Evolutionary conservation across 768 basidiomycete species (phyloP).

Genomic region (Cystobasidium tubakii): DNA sequence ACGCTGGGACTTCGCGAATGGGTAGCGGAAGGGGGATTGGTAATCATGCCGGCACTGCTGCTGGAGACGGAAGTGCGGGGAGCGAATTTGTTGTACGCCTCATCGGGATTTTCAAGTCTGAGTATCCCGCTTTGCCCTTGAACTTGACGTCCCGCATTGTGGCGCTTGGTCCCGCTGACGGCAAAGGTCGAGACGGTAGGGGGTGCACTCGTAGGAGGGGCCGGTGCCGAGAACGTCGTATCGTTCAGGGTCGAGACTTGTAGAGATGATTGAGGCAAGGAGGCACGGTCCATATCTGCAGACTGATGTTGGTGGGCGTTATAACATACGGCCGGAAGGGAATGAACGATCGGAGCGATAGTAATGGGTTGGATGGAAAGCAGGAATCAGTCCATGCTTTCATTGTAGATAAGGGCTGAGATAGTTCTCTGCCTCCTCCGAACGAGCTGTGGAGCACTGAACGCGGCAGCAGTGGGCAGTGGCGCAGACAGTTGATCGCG

Average conservation of each 20-base stretch:
- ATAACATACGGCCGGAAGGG: too few relatives aligned
- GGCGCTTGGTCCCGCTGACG: not conserved
- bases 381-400: too few relatives aligned
- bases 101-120: not conserved
- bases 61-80: not conserved
- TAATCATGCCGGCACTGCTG: not conserved
- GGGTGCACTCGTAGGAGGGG: slow-evolving; percentile 17
- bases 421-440: too few relatives aligned
- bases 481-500: too few relatives aligned
- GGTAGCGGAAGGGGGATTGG: slow-evolving; percentile 5
- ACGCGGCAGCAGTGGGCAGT: too few relatives aligned
- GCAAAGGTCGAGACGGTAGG: not conserved
- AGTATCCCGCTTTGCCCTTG: not conserved
- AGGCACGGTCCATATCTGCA: not conserved
- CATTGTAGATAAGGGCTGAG: too few relatives aligned
- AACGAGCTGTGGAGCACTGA: too few relatives aligned
- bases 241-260: not conserved
- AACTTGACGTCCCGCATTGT: not conserved
- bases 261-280: not conserved
- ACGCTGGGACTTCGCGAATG: slow-evolving; percentile 32
- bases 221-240: not conserved
- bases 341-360: not conserved
- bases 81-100: not conserved
- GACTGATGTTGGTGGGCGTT: not conserved
- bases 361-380: too few relatives aligned